These are phyloP conservation scores for Xylaria sp. DNA, from an alignment of 2,329 filamentous ascomycete genomes.

Conservation along the genomic window DNA sequence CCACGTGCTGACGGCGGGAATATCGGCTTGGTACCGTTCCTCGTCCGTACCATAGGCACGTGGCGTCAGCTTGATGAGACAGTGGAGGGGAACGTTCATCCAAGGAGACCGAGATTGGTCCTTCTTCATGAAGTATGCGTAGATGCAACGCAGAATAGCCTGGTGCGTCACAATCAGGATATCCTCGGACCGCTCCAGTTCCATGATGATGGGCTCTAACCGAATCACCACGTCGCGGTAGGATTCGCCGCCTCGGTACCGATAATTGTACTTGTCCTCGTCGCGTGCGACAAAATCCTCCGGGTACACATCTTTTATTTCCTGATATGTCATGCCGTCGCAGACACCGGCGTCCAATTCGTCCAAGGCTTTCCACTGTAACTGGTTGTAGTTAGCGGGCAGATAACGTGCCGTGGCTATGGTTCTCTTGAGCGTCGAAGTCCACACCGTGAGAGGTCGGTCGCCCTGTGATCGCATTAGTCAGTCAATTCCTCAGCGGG, in stretches of 20 bases:
- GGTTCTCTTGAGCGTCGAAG: conserved; percentile 74
- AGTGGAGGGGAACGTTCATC: conserved; percentile 98
- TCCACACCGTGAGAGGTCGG: conserved; percentile 67
- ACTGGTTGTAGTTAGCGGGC: conserved; percentile 81
- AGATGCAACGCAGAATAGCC: conserved; percentile 94
- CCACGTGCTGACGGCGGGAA: conserved; percentile 96
- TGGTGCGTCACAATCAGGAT: conserved; percentile 98
- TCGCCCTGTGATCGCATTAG: conserved; percentile 53
- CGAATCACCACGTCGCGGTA: conserved; percentile 97
- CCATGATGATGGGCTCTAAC: conserved; percentile 99
- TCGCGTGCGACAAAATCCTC: conserved; percentile 96
- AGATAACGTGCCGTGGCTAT: conserved; percentile 90
- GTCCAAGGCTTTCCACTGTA: conserved; percentile 98
- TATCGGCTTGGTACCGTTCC: conserved; percentile 84
- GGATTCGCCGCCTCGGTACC: conserved; percentile 94
- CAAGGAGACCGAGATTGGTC: conserved; percentile 91
- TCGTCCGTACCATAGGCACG: conserved; percentile 93
- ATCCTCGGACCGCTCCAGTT: conserved; percentile 93
- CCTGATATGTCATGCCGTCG: conserved; percentile 93
- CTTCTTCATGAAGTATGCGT: conserved; percentile 98
- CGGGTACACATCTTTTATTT: conserved; percentile 89
- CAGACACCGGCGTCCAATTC: conserved; percentile 97
- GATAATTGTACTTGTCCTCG: conserved; percentile 99
- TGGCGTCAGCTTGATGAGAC: conserved; percentile 93
- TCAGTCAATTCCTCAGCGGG: conserved; percentile 18